Conservation (phyloP, 2,329 filamentous ascomycete species). For the Mycosphaerella sp. region DNA sequence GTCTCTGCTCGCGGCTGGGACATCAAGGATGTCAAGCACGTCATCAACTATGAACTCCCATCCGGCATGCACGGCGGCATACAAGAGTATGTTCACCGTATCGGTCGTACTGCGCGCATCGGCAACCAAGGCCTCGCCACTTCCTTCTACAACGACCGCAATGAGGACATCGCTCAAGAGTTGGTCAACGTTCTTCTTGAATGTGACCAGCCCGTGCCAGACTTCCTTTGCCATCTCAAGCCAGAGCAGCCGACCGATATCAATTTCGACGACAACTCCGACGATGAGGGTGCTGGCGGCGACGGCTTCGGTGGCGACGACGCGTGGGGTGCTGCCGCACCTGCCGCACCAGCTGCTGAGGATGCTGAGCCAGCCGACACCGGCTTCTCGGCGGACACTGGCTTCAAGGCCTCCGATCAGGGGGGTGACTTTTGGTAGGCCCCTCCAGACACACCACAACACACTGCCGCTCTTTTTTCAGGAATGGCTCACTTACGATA, state of each 20-base stretch:
- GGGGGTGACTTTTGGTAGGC: conserved; percentile 14
- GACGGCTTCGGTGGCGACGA: conserved; percentile 15
- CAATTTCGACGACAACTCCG: conserved; percentile 51
- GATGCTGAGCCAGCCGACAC: conserved; percentile 11
- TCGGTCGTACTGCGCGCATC: conserved; percentile 91
- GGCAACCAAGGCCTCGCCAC: conserved; percentile 80
- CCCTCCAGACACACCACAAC: background rate
- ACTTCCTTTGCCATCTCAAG: conserved; percentile 65
- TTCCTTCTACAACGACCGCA: conserved; percentile 77
- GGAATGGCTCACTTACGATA: background rate
- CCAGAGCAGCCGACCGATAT: conserved; percentile 51
- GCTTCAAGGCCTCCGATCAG: conserved; percentile 15
- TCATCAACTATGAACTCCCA: conserved; percentile 91
- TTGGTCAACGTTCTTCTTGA: conserved; percentile 79
- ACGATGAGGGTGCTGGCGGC: conserved; percentile 34
- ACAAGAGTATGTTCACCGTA: conserved; percentile 88
- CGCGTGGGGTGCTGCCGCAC: conserved; percentile 16
- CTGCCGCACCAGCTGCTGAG: conserved; percentile 6
- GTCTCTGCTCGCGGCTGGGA: conserved; percentile 82
- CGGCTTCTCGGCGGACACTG: conserved; percentile 21
- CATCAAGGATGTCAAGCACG: conserved; percentile 76
- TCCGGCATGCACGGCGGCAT: conserved; percentile 72
- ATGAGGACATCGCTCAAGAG: conserved; percentile 65
- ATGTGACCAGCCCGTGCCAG: conserved; percentile 69
- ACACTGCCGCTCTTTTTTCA: background rate